These are phyloP conservation scores for Lactarius pseudohatsudake DNA, from an alignment of 768 basidiomycete species.

Conservation along the genomic window DNA sequence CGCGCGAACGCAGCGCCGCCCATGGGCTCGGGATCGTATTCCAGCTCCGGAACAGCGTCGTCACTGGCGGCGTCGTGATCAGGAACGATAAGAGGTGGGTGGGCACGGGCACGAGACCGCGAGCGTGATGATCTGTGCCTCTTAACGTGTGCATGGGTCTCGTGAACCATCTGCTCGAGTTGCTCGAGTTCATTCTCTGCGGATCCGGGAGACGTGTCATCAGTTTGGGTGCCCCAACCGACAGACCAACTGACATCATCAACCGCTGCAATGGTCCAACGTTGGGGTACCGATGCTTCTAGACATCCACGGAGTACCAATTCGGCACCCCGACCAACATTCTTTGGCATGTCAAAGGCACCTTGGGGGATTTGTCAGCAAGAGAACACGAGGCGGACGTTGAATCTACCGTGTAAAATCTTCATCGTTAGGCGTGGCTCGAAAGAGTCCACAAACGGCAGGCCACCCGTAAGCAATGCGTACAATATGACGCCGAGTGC, in stretches of 20 bases:
- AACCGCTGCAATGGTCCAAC: constrained; percentile 83
- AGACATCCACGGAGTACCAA: constrained; percentile 80
- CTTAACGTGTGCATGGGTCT: constrained; percentile 38
- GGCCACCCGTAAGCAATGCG: constrained; percentile 74
- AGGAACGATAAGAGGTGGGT: constrained; percentile 6
- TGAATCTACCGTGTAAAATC: constrained; percentile 73
- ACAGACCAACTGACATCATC: constrained; percentile 80
- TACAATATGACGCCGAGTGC: constrained; percentile 90
- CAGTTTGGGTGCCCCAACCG: constrained; percentile 58
- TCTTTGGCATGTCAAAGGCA: constrained; percentile 55
- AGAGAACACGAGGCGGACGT: constrained; percentile 17
- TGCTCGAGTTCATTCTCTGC: constrained; percentile 36
- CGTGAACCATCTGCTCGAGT: constrained; percentile 37
- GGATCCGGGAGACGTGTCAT: constrained; percentile 37
- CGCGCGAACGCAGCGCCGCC: constrained; percentile 8
- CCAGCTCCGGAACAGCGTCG: constrained; percentile 27
- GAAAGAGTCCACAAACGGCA: constrained; percentile 88
- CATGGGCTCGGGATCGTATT: constrained; percentile 22
- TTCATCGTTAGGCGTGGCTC: constrained; percentile 92
- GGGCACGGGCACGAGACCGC: constrained; percentile 7
- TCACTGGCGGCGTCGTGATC: constrained; percentile 13
- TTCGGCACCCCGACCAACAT: constrained; percentile 60
- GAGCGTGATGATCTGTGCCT: constrained; percentile 16
- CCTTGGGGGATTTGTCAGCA: constrained; percentile 43
- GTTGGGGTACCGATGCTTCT: constrained; percentile 53